A percentile compares a stretch with the other conserved stretches of the same genome.
phyloP scores from a whole-genome alignment of 352 stramenopile species.

The Lagenidium giganteum region DNA sequence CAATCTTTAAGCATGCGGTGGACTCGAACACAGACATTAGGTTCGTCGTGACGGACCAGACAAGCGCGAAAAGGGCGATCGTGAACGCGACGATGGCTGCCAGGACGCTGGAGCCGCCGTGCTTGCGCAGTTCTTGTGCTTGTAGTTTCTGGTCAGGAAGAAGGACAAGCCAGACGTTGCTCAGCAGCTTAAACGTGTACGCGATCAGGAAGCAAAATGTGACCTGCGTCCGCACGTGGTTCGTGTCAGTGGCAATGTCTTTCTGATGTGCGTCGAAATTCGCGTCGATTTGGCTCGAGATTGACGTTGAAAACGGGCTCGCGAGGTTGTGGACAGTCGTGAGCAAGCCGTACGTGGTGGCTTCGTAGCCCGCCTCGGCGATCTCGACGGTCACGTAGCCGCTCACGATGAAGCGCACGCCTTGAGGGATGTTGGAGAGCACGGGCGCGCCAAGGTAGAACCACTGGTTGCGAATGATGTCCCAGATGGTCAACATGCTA shows the following conservation, averaged over 20 bases:
- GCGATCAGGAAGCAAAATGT: conserved; percentile 7
- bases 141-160: conserved; percentile 18
- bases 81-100: conserved; percentile 5
- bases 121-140: conserved; percentile 5
- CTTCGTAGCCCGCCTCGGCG: conserved; percentile 12
- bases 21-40: conserved; percentile 19
- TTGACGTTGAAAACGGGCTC: conserved; percentile 1
- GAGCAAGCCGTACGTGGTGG: conserved; percentile 14
- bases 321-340: conserved; percentile 15
- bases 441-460: conserved; percentile 20
- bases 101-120: conserved; percentile 5
- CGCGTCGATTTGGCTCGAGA: conserved; percentile 5
- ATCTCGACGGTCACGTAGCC: conserved; percentile 25
- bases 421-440: conserved; percentile 14
- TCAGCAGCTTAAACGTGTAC: conserved; percentile 6
- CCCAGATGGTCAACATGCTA: conserved; percentile 14
- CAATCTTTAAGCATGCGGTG: conserved; percentile 15
- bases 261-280: conserved; percentile 1
- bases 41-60: conserved; percentile 14
- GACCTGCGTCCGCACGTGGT: conserved; percentile 9
- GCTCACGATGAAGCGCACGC: conserved; percentile 19
- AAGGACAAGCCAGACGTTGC: conserved; percentile 8
- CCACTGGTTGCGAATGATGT: conserved; percentile 19
- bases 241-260: conserved; percentile 15
- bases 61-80: conserved; percentile 3